Conservation (phyloP, 1,139 yeast species). For the Petasospora fabianii region DNA sequence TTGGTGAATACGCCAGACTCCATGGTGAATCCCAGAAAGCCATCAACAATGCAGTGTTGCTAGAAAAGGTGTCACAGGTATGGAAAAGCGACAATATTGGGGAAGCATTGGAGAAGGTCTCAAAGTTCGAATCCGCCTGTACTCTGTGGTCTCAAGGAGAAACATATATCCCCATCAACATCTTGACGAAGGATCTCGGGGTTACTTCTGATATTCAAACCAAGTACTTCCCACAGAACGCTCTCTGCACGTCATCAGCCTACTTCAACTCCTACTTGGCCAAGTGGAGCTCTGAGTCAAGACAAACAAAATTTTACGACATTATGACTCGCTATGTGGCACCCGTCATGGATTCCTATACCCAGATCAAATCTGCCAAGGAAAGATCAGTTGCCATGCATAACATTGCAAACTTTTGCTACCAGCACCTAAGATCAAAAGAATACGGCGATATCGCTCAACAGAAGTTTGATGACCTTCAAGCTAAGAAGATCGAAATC, state of each 20-base stretch:
- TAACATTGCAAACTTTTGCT: constrained; percentile 73
- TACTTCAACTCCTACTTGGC: constrained; percentile 52
- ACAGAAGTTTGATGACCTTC: constrained; percentile 38
- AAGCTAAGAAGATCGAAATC: constrained; percentile 41
- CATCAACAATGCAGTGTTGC: constrained; percentile 45
- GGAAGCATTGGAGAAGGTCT: constrained; percentile 27
- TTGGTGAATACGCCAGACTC: constrained; percentile 38
- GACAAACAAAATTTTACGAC: constrained; percentile 58
- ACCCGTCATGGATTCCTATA: constrained; percentile 35
- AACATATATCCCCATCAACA: constrained; percentile 48
- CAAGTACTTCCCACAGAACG: constrained; percentile 21
- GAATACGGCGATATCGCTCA: constrained; percentile 42
- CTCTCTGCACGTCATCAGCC: constrained; percentile 31
- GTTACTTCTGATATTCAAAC: not conserved
- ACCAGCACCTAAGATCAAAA: constrained; percentile 52
- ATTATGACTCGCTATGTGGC: constrained; percentile 57
- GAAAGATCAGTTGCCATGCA: constrained; percentile 46
- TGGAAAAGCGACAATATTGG: not conserved
- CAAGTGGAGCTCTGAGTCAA: constrained; percentile 67
- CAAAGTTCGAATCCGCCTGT: constrained; percentile 49
- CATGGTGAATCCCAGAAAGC: constrained; percentile 43
- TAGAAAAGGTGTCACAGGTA: constrained; percentile 37
- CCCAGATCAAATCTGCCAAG: constrained; percentile 19
- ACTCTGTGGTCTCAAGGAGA: constrained; percentile 60
- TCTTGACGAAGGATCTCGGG: constrained; percentile 33